Conservation (phyloP, 805 yeast genomes). For the Pichia deserticola region DNA sequence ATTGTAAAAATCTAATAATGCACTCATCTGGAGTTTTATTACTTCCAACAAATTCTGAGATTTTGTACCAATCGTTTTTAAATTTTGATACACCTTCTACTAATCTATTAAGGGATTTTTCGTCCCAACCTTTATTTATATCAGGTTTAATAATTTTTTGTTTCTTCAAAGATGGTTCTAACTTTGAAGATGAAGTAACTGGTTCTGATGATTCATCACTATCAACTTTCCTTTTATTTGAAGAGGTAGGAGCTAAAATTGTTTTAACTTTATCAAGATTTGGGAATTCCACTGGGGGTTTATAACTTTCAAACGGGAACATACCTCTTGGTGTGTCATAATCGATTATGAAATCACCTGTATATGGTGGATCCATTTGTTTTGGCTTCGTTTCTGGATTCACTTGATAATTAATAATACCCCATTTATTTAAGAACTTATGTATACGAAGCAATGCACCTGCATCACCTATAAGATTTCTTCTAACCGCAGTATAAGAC, state of each 20-base stretch:
- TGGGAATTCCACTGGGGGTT: slow-evolving; percentile 47
- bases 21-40: slow-evolving; percentile 68
- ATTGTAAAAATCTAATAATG: slow-evolving; percentile 65
- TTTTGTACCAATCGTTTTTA: slow-evolving; percentile 73
- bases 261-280: slow-evolving; percentile 25
- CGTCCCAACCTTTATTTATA: slow-evolving; percentile 52
- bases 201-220: neutral
- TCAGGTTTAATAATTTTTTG: slow-evolving; percentile 27
- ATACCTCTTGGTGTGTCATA: slow-evolving; percentile 88
- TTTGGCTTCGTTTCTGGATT: slow-evolving; percentile 69
- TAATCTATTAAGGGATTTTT: slow-evolving; percentile 51
- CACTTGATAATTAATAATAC: slow-evolving; percentile 86
- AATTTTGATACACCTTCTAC: slow-evolving; percentile 54
- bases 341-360: slow-evolving; percentile 69
- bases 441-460: slow-evolving; percentile 82
- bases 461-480: slow-evolving; percentile 87
- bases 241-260: neutral
- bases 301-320: slow-evolving; percentile 83
- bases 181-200: no score
- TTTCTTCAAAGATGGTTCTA: slow-evolving; percentile 16
- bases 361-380: slow-evolving; percentile 61
- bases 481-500: slow-evolving; percentile 84
- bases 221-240: neutral
- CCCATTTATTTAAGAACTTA: slow-evolving; percentile 83
- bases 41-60: slow-evolving; percentile 59